phyloP scores from a whole-genome alignment of 768 basidiomycete genomes.

The Hydnum rufescens region DNA sequence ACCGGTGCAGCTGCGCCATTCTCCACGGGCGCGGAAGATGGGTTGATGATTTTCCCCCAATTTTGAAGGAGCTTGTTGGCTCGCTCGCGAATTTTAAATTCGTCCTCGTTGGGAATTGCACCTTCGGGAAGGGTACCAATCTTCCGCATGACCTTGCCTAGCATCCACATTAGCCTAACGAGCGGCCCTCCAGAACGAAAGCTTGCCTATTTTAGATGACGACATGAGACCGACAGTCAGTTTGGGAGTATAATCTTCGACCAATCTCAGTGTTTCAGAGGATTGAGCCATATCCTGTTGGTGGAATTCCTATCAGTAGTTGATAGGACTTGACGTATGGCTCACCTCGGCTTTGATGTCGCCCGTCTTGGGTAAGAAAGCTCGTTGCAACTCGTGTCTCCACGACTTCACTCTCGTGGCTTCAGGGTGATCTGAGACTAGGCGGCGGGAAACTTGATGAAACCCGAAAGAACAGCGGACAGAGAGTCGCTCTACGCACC shows the following conservation, averaged over 20 bases:
- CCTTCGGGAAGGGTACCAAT: slow-evolving; percentile 36
- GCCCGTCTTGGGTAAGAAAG: slow-evolving; percentile 41
- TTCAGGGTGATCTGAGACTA: slow-evolving; percentile 38
- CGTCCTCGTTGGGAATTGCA: slow-evolving; percentile 37
- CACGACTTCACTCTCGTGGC: slow-evolving; percentile 68
- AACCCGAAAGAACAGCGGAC: neutral
- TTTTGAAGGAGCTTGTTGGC: slow-evolving; percentile 48
- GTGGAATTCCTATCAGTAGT: neutral
- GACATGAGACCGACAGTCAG: slow-evolving; percentile 61
- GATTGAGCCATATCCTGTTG: slow-evolving; percentile 12
- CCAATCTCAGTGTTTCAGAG: slow-evolving; percentile 50
- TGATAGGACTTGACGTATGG: neutral
- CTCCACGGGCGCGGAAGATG: neutral
- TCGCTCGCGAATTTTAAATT: slow-evolving; percentile 53
- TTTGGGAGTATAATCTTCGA: slow-evolving; percentile 47
- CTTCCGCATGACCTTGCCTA: slow-evolving; percentile 72
- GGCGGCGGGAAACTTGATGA: slow-evolving; percentile 18
- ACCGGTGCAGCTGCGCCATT: neutral
- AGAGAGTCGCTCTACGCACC: slow-evolving; percentile 28
- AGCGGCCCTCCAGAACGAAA: neutral
- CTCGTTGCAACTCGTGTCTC: slow-evolving; percentile 83
- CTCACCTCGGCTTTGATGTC: slow-evolving; percentile 43
- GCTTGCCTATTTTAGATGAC: slow-evolving; percentile 53
- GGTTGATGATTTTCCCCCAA: slow-evolving; percentile 27
- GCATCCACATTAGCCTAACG: neutral